Evolutionary conservation across 768 basidiomycete genomes (phyloP).

Genomic region (Kwoniella bestiolae): DNA sequence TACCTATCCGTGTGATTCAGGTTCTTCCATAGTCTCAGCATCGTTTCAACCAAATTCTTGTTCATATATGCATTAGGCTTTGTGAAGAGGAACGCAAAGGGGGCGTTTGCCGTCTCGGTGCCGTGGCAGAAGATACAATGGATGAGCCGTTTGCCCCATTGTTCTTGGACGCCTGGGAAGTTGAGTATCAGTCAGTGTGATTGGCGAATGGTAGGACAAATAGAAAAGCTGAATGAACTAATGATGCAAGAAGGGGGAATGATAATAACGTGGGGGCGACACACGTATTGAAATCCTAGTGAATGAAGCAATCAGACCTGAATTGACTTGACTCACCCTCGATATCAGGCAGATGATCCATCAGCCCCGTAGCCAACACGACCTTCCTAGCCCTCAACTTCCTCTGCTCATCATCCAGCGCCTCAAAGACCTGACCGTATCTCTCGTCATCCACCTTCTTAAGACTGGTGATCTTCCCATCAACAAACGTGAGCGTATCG

Average conservation of each 20-base stretch:
- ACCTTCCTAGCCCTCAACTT: constrained; percentile 28
- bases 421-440: constrained; percentile 22
- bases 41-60: constrained; percentile 18
- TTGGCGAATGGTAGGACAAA: background rate
- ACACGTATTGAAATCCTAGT: too few species aligned
- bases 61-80: constrained; percentile 18
- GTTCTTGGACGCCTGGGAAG: constrained; percentile 33
- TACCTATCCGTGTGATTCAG: constrained; percentile 26
- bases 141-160: constrained; percentile 38
- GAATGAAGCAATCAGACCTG: too few species aligned
- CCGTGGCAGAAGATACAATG: constrained; percentile 52
- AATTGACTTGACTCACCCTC: constrained; percentile 25
- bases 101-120: constrained; percentile 34
- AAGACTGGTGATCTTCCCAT: constrained; percentile 22
- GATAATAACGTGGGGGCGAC: too few species aligned
- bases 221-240: too few species aligned
- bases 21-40: constrained; percentile 30
- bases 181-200: background rate
- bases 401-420: constrained; percentile 25
- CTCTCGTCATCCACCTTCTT: background rate
- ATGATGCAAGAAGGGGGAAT: too few species aligned
- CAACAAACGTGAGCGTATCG: constrained; percentile 3
- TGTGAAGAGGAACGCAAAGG: constrained; percentile 34
- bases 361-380: constrained; percentile 41
- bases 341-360: constrained; percentile 34